phyloP scores from a whole-genome alignment of 768 basidiomycete genomes.

The Inosperma sp. region DNA sequence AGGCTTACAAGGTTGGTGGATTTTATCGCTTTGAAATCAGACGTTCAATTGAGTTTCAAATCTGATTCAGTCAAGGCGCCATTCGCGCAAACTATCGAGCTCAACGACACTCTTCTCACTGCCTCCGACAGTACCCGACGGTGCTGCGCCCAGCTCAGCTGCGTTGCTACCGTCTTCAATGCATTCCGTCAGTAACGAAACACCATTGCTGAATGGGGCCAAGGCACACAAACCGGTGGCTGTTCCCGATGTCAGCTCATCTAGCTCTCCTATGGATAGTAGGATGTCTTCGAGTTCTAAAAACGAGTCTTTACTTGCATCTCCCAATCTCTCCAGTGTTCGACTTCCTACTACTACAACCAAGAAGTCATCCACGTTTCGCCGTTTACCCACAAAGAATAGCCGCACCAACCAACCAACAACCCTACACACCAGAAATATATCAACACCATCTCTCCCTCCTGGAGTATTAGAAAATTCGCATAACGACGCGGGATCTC shows the following conservation, averaged over 20 bases:
- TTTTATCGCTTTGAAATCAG: slow-evolving; percentile 5
- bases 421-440: slow-evolving; percentile 22
- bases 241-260: too few relatives aligned
- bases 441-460: slow-evolving; percentile 25
- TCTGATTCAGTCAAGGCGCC: slow-evolving; percentile 41
- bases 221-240: not conserved
- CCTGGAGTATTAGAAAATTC: too few relatives aligned
- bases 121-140: slow-evolving; percentile 26
- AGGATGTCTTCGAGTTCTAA: too few relatives aligned
- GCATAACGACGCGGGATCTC: not conserved
- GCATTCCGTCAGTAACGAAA: not conserved
- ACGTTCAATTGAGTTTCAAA: slow-evolving; percentile 12
- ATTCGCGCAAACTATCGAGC: slow-evolving; percentile 37
- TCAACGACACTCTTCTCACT: slow-evolving; percentile 22
- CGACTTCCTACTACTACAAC: slow-evolving; percentile 13
- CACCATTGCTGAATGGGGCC: not conserved
- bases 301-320: too few relatives aligned
- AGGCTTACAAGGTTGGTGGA: slow-evolving; percentile 44
- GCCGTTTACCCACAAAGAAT: slow-evolving; percentile 38
- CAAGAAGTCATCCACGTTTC: slow-evolving; percentile 46
- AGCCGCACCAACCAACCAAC: slow-evolving; percentile 13
- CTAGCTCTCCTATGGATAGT: too few relatives aligned
- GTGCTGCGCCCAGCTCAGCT: slow-evolving; percentile 18
- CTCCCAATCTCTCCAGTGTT: too few relatives aligned
- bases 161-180: slow-evolving; percentile 22